Evolutionary conservation across 2,329 filamentous ascomycete species (phyloP).

Genomic region (Didymella lethalis): DNA sequence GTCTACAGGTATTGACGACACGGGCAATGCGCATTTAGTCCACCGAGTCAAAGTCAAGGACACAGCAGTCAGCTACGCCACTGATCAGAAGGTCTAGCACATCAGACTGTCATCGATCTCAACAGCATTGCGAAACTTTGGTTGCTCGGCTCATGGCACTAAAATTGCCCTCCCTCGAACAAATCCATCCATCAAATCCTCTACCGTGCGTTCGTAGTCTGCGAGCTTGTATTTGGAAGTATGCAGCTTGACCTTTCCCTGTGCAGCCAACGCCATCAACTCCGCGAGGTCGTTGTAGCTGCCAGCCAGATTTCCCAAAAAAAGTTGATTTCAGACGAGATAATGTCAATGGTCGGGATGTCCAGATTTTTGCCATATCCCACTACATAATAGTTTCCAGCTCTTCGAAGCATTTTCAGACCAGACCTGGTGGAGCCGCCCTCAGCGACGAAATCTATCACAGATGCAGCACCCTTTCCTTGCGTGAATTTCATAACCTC

Average conservation of each 20-base stretch:
- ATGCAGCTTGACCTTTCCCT: slow-evolving; percentile 13
- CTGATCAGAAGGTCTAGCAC: slow-evolving; percentile 9
- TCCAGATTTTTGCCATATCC: slow-evolving; percentile 15
- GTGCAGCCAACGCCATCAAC: slow-evolving; percentile 13
- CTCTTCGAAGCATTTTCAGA: slow-evolving; percentile 13
- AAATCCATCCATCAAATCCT: slow-evolving; percentile 13
- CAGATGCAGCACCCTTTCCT: slow-evolving; percentile 8
- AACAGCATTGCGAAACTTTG: neutral
- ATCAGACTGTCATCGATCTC: neutral
- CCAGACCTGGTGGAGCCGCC: slow-evolving; percentile 14
- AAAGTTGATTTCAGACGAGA: slow-evolving; percentile 15
- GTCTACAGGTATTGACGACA: slow-evolving; percentile 11
- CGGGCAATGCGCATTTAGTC: slow-evolving; percentile 21
- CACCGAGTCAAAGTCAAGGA: slow-evolving; percentile 26
- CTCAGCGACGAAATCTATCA: slow-evolving; percentile 14
- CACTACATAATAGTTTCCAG: slow-evolving; percentile 11
- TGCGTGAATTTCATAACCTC: slow-evolving; percentile 7
- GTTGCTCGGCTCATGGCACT: neutral
- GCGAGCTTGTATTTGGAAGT: slow-evolving; percentile 16
- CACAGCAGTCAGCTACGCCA: neutral
- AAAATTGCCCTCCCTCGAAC: slow-evolving; percentile 6
- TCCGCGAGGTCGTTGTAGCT: slow-evolving; percentile 17
- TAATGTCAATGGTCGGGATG: slow-evolving; percentile 12
- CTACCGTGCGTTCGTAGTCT: slow-evolving; percentile 5
- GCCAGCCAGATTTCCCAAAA: slow-evolving; percentile 9